Percentiles rank a stretch among this genome's conserved stretches.
phyloP scores from a whole-genome alignment of 148 eudicot genomes.

The Simmondsia chinensis region DNA sequence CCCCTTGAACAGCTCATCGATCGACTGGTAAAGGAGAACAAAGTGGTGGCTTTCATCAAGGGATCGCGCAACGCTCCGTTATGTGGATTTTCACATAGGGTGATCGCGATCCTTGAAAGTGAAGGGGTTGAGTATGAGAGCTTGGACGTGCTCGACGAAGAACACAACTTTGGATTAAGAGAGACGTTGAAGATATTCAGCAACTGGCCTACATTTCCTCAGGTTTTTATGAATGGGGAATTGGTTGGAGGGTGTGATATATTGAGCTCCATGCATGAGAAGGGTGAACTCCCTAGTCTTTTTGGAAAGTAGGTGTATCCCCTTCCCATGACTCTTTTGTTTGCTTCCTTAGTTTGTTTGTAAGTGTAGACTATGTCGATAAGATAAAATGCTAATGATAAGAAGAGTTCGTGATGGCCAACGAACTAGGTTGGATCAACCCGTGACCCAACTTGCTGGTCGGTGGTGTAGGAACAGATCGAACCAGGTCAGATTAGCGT shows the following conservation, averaged over 20 bases:
- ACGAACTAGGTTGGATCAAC: too few species aligned
- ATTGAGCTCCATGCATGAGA: constrained; percentile 80
- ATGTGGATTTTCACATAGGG: constrained; percentile 92
- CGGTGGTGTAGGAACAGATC: too few species aligned
- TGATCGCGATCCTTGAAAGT: constrained; percentile 68
- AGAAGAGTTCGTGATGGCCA: too few species aligned
- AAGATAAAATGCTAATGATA: too few species aligned
- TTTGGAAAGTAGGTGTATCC: constrained; percentile 24
- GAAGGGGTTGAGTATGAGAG: constrained; percentile 84
- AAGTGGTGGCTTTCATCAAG: constrained; percentile 89
- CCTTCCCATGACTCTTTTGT: too few species aligned
- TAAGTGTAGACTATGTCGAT: too few species aligned
- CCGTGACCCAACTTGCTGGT: too few species aligned
- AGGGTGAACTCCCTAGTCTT: constrained; percentile 69
- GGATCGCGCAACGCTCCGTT: constrained; percentile 84
- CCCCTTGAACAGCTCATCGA: constrained; percentile 78
- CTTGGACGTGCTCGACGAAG: constrained; percentile 88
- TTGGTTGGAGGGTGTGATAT: constrained; percentile 94
- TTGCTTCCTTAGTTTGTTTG: too few species aligned
- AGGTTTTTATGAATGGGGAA: constrained; percentile 83
- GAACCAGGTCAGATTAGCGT: too few species aligned
- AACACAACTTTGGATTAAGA: constrained; percentile 61
- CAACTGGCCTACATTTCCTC: constrained; percentile 97
- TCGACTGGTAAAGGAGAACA: constrained; percentile 83
- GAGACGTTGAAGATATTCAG: constrained; percentile 84